Base-by-base conservation (phyloP, 768 basidiomycete species). In the Mycena metata region DNA sequence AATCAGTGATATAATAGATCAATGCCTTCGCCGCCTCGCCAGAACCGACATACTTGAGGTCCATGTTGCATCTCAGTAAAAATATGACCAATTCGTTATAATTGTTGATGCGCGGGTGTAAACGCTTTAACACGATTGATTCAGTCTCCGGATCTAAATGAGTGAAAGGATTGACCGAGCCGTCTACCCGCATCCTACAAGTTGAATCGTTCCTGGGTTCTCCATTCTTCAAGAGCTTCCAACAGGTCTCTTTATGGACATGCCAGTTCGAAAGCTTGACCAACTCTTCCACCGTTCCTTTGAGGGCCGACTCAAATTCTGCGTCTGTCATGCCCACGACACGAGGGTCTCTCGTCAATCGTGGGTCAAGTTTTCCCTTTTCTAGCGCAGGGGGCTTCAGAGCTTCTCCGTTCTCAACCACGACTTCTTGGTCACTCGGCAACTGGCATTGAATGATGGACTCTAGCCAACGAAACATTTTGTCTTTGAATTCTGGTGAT, bases 1-100 rank as follows among this genome's bases (percentile, higher is more conserved):
- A 82, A 60, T 82, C 81, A 0, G 81, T 80, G 5, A 82, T 69
- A 46, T 82, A 82, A 60, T 75, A 80, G 24, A 81, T 42, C 0
- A 78, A 68, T 0, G 79, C 79, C 49, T 78, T 81, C 0, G 79
- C 79, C 5, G 75, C 74, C 19, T 71, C 65, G 0, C 81, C 79
- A 0, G 79, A 80, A 0, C 76, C 76, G n/a, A 82, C 77, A 51
- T 69, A 78, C 50, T 80, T 79, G 11, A 77, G 67, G 55, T 81
- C 76, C 57, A 58, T 58, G 8, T 58, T 58, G 41, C 57, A 58
- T 10, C 21, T 8, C 0, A 60, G 6, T 1, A 60, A 9, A 24
- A 60, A 50, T 0, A 26, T 21, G 7, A 49, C 24, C 5, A 62
- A 69, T 66, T 35, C 71, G 23, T 60, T 60, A 35, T n/a, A 60